Evolutionary conservation across 148 eudicot species (phyloP).

Genomic region (Amaranthus palmeri): DNA sequence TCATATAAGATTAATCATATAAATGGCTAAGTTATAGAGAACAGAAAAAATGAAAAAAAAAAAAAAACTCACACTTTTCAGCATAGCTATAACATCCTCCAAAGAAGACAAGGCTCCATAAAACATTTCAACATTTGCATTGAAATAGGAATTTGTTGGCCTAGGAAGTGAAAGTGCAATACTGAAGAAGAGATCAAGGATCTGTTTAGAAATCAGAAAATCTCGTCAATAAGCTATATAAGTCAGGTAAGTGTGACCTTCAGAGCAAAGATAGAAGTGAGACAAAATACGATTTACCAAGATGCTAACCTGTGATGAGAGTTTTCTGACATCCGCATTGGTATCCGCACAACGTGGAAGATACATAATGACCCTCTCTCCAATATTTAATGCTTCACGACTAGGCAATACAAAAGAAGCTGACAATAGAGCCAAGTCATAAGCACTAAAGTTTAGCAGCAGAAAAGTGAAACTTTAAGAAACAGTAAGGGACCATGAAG

Average conservation of each 20-base stretch:
- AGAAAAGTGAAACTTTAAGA: background rate
- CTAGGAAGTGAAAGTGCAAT: slow-evolving; percentile 80
- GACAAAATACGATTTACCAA: slow-evolving; percentile 1
- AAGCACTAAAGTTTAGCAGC: background rate
- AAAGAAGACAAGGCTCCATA: slow-evolving; percentile 80
- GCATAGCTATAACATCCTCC: slow-evolving; percentile 89
- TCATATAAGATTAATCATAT: slow-evolving; percentile 6
- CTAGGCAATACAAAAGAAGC: slow-evolving; percentile 90
- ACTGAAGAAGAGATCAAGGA: slow-evolving; percentile 82
- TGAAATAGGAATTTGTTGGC: slow-evolving; percentile 46
- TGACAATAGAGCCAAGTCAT: slow-evolving; percentile 33
- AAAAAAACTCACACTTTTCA: slow-evolving; percentile 66
- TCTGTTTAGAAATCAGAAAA: slow-evolving; percentile 37
- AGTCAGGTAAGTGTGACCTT: background rate
- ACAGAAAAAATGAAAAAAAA: background rate
- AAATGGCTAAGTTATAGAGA: background rate
- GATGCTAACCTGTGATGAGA: slow-evolving; percentile 66
- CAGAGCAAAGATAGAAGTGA: slow-evolving; percentile 5
- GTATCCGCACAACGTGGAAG: slow-evolving; percentile 97
- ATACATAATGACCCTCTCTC: slow-evolving; percentile 83
- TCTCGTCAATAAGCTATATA: background rate
- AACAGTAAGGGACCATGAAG: background rate
- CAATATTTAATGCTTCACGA: slow-evolving; percentile 87
- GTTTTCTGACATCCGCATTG: slow-evolving; percentile 80
- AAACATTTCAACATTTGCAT: slow-evolving; percentile 52